phyloP scores from a whole-genome alignment of 78 protist species.

The Planoprotostelium fungivorum region DNA sequence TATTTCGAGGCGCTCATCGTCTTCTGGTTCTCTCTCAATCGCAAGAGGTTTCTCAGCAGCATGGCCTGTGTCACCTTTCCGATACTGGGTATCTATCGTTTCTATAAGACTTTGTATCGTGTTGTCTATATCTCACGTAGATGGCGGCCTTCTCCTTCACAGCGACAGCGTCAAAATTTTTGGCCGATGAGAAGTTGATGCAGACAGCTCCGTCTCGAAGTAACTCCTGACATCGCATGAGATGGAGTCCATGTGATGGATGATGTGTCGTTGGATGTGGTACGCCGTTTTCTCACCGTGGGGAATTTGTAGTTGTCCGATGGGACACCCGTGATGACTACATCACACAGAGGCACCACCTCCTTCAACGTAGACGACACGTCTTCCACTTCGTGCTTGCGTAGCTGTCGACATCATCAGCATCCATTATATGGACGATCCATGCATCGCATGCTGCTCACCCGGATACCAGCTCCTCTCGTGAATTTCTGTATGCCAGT shows the following conservation, averaged over 20 bases:
- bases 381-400: slow-evolving; percentile 58
- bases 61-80: slow-evolving; percentile 82
- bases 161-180: slow-evolving; percentile 65
- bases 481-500: not conserved
- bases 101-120: too few relatives aligned
- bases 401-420: slow-evolving; percentile 32
- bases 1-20: too few relatives aligned
- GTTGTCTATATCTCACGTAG: too few relatives aligned
- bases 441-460: not conserved
- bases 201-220: slow-evolving; percentile 30
- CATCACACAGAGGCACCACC: slow-evolving; percentile 36
- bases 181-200: slow-evolving; percentile 64
- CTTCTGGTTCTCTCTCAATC: slow-evolving; percentile 46
- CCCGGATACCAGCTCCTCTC: not conserved
- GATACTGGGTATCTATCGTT: slow-evolving; percentile 48
- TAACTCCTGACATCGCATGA: slow-evolving; percentile 13
- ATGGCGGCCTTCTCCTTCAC: slow-evolving; percentile 4
- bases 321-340: slow-evolving; percentile 77
- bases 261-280: not conserved
- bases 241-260: not conserved
- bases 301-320: slow-evolving; percentile 33
- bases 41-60: slow-evolving; percentile 73
- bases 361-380: slow-evolving; percentile 30
- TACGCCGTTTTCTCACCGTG: not conserved
- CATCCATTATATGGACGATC: slow-evolving; percentile 10